Evolutionary conservation across 176 grass and related monocot genomes (phyloP), one percentile per base, ranked within the genome.

Genomic region (Cocos nucifera): DNA sequence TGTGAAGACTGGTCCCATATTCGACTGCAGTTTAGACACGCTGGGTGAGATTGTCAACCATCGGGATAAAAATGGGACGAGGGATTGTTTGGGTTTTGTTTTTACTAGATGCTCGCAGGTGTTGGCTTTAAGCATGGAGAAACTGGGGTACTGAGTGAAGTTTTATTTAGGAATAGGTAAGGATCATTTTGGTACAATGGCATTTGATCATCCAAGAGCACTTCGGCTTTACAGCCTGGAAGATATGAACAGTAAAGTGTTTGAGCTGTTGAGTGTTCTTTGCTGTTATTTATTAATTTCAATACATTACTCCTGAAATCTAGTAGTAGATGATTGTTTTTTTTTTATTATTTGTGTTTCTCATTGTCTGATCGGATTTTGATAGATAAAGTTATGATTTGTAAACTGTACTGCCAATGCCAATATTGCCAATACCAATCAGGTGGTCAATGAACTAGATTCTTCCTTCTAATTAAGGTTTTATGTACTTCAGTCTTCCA

Each of bases 211-310:
- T 82, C 21, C 21, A 21, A 21, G 21, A 21, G 0, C 21, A 21
- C 21, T 21, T 21, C 21, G 21, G 21, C 92, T 75, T 74, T 75
- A 77, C 19, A 96, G 92, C 70, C 62, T 88, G 30, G 75, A 96
- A 79, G 92, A 96, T 49, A 96, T 90, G 87, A 84, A 82, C 68
- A 90, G 71, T 88, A 96, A 96, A 86, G 91, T 96, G 83, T 76
- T 87, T 82, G 50, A 32, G 57, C 25, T 65, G 20, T 25, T 54
- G 64, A 67, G 64, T 56, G 61, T 64, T 70, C 65, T 65, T 44
- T 76, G 27, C 64, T 61, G 17, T 53, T 74, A 4, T 39, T 24
- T 77, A 21, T 19, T 14, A 52, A 23, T 67, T 81, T 72, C 66
- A 10, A 21, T 69, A 4, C 25, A 7, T 18, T 25, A 25, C 3